Conservation (phyloP, 2,329 filamentous ascomycete genomes). For the Sporothrix humicola region DNA sequence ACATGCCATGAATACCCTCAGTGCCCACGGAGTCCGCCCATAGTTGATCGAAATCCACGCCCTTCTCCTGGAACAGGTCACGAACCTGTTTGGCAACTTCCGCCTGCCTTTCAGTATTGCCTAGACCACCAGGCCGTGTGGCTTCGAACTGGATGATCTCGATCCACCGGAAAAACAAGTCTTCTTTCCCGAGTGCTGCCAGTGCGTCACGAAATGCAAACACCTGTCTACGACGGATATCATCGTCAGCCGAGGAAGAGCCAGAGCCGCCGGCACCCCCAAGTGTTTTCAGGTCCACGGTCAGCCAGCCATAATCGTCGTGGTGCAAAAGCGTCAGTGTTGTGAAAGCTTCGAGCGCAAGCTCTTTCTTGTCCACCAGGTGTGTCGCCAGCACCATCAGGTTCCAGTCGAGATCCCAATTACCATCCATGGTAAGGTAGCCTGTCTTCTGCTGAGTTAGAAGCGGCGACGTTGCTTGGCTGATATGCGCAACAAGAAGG, state of each 20-base stretch:
- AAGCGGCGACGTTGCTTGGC: slow-evolving; percentile 70
- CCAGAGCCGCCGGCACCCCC: slow-evolving; percentile 15
- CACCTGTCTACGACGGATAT: slow-evolving; percentile 73
- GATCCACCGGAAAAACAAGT: slow-evolving; percentile 89
- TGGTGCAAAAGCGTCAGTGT: slow-evolving; percentile 73
- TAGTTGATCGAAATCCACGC: slow-evolving; percentile 81
- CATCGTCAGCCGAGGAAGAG: slow-evolving; percentile 49
- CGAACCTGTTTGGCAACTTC: slow-evolving; percentile 75
- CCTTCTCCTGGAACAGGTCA: slow-evolving; percentile 73
- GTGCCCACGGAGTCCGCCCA: slow-evolving; percentile 68
- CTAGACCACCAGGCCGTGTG: slow-evolving; percentile 78
- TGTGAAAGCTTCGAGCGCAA: slow-evolving; percentile 70
- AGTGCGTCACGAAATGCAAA: slow-evolving; percentile 80
- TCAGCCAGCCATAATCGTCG: slow-evolving; percentile 72
- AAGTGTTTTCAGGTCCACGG: slow-evolving; percentile 63
- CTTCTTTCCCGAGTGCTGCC: slow-evolving; percentile 78
- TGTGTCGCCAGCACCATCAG: slow-evolving; percentile 76
- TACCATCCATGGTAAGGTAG: slow-evolving; percentile 80
- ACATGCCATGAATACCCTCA: slow-evolving; percentile 45
- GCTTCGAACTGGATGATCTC: slow-evolving; percentile 91
- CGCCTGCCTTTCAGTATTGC: slow-evolving; percentile 69
- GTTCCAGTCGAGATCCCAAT: slow-evolving; percentile 88
- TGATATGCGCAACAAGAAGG: slow-evolving; percentile 66
- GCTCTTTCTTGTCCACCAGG: slow-evolving; percentile 68
- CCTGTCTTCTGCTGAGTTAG: slow-evolving; percentile 79